These are phyloP conservation scores for Phytophthora agathidicida DNA, from an alignment of 352 stramenopile species.

Conservation along the genomic window DNA sequence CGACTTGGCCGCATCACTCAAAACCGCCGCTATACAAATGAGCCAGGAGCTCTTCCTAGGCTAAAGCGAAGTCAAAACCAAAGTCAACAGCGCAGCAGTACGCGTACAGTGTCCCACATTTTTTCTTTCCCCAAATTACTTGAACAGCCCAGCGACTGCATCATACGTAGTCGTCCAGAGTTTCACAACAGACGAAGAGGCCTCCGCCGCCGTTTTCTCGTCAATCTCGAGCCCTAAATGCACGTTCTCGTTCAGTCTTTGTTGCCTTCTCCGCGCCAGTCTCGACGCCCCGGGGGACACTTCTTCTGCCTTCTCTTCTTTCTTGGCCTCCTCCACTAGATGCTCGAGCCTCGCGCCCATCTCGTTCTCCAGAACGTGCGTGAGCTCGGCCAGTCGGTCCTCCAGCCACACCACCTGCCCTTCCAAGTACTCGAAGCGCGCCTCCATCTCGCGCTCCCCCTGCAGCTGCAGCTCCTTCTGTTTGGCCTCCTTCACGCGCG, in stretches of 20 bases:
- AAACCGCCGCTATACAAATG: constrained; percentile 27
- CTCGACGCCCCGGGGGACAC: constrained; percentile 11
- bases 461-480: constrained; percentile 53
- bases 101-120: no score
- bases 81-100: no score
- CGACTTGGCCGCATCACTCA: constrained; percentile 16
- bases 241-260: constrained; percentile 26
- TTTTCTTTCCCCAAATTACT: constrained; percentile 24
- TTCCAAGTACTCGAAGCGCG: constrained; percentile 59
- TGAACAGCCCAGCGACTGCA: constrained; percentile 43
- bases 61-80: constrained; percentile 3
- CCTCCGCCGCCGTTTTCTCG: constrained; percentile 28
- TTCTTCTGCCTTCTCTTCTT: not conserved
- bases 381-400: constrained; percentile 41
- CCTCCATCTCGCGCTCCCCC: constrained; percentile 51
- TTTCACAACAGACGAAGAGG: constrained; percentile 22
- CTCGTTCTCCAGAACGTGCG: constrained; percentile 44
- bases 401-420: constrained; percentile 55
- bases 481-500: constrained; percentile 63
- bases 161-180: constrained; percentile 34
- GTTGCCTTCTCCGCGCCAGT: constrained; percentile 17
- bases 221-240: constrained; percentile 36
- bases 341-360: constrained; percentile 20
- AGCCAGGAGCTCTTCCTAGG: constrained; percentile 29
- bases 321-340: constrained; percentile 13